phyloP scores from a whole-genome alignment of 1,139 yeast species.

The Debaryomyces nepalensis region DNA sequence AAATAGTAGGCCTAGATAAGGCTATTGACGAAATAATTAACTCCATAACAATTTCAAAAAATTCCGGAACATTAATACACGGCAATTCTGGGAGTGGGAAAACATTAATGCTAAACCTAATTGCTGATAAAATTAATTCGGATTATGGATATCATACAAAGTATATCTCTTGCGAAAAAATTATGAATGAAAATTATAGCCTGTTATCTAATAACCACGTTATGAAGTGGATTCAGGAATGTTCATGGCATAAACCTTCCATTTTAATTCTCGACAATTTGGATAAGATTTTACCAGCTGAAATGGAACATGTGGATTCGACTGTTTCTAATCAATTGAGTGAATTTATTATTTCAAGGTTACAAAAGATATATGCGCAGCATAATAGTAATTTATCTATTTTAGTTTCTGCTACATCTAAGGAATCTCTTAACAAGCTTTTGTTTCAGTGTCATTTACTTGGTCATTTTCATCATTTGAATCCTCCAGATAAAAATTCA shows the following conservation, averaged over 20 bases:
- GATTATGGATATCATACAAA: slow-evolving; percentile 48
- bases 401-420: slow-evolving; percentile 63
- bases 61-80: slow-evolving; percentile 59
- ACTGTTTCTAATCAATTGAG: slow-evolving; percentile 62
- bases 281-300: slow-evolving; percentile 77
- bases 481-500: slow-evolving; percentile 71
- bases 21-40: slow-evolving; percentile 47
- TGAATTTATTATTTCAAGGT: slow-evolving; percentile 46
- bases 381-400: slow-evolving; percentile 54
- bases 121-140: slow-evolving; percentile 40
- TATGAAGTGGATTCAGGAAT: slow-evolving; percentile 56
- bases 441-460: slow-evolving; percentile 72
- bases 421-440: slow-evolving; percentile 64
- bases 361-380: slow-evolving; percentile 44
- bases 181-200: slow-evolving; percentile 57
- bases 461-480: slow-evolving; percentile 63
- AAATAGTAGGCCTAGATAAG: slow-evolving; percentile 63
- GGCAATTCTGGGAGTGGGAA: slow-evolving; percentile 89
- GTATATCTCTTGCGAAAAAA: slow-evolving; percentile 56
- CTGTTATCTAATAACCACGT: slow-evolving; percentile 50
- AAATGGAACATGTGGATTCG: slow-evolving; percentile 70
- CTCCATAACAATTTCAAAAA: slow-evolving; percentile 50
- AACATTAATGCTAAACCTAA: slow-evolving; percentile 52
- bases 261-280: slow-evolving; percentile 77
- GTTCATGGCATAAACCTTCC: slow-evolving; percentile 83